Percentiles rank a stretch among this genome's conserved stretches.
These are phyloP conservation scores for Angomonas deanei DNA, from an alignment of 208 protist species.

Conservation along the genomic window DNA sequence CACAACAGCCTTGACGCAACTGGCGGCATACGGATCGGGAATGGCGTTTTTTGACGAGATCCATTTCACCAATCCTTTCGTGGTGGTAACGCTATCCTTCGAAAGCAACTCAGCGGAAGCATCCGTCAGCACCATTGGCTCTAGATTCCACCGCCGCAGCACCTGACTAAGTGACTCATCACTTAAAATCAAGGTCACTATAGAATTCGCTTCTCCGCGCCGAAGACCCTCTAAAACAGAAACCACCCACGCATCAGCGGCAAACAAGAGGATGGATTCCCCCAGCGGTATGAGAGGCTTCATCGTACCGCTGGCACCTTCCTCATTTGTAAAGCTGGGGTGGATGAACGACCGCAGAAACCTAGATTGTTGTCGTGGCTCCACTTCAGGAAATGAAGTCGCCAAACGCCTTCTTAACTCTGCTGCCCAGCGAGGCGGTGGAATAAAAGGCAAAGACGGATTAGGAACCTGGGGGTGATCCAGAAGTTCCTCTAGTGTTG, in stretches of 20 bases:
- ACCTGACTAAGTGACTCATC: constrained; percentile 60
- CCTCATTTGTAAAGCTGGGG: constrained; percentile 68
- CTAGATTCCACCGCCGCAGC: constrained; percentile 67
- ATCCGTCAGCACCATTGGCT: constrained; percentile 85
- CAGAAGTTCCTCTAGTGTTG: constrained; percentile 7
- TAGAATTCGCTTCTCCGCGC: constrained; percentile 40
- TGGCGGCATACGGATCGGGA: constrained; percentile 67
- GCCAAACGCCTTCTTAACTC: constrained; percentile 64
- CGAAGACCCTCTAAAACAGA: constrained; percentile 53
- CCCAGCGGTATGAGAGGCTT: constrained; percentile 46
- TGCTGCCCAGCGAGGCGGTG: constrained; percentile 77
- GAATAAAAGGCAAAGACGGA: constrained; percentile 59
- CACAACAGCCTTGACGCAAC: constrained; percentile 66
- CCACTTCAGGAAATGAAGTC: constrained; percentile 57
- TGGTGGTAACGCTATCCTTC: constrained; percentile 29
- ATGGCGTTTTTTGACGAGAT: constrained; percentile 31
- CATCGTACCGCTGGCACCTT: constrained; percentile 56
- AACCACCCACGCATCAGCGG: constrained; percentile 38
- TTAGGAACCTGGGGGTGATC: constrained; percentile 24
- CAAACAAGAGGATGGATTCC: constrained; percentile 42
- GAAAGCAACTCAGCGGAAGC: constrained; percentile 59
- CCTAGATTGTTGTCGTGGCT: constrained; percentile 31
- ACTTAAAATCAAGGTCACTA: constrained; percentile 45
- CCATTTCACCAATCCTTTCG: constrained; percentile 54
- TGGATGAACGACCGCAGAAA: constrained; percentile 82